A percentile compares a stretch with the other conserved stretches of the same genome.
phyloP scores from a whole-genome alignment of 2,329 filamentous ascomycete species.

The Fusarium euwallaceae region DNA sequence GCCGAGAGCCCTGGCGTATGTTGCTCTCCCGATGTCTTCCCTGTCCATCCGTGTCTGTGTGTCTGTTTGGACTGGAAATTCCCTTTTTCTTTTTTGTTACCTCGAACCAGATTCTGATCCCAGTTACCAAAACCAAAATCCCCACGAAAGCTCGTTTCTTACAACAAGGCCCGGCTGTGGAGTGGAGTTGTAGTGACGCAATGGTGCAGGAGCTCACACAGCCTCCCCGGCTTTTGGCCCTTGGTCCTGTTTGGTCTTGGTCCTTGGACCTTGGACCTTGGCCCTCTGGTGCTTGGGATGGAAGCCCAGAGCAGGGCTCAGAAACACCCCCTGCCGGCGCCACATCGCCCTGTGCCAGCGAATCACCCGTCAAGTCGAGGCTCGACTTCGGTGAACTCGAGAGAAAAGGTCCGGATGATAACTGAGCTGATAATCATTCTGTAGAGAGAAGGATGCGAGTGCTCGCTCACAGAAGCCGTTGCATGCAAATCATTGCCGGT shows the following conservation, averaged over 20 bases:
- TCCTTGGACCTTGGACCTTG: not conserved
- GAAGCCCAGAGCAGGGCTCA: slow-evolving; percentile 36
- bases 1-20: slow-evolving; percentile 10
- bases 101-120: slow-evolving; percentile 18
- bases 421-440: not conserved
- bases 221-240: slow-evolving; percentile 32
- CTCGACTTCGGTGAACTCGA: slow-evolving; percentile 26
- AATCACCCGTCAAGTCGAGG: slow-evolving; percentile 24
- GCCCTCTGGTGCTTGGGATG: slow-evolving; percentile 18
- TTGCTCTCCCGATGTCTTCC: not conserved
- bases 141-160: slow-evolving; percentile 28
- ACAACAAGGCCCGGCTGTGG: slow-evolving; percentile 32
- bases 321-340: slow-evolving; percentile 30
- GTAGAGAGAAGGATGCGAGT: slow-evolving; percentile 5
- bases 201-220: slow-evolving; percentile 45
- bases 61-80: slow-evolving; percentile 8
- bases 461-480: slow-evolving; percentile 20
- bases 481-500: slow-evolving; percentile 22
- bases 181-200: slow-evolving; percentile 46
- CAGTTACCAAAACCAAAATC: not conserved
- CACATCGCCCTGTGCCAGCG: slow-evolving; percentile 25
- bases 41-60: not conserved
- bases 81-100: not conserved
- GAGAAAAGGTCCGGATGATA: slow-evolving; percentile 5
- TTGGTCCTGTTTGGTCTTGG: slow-evolving; percentile 21